Conservation (phyloP, 2,329 filamentous ascomycete genomes). For the Aspergillus persii region DNA sequence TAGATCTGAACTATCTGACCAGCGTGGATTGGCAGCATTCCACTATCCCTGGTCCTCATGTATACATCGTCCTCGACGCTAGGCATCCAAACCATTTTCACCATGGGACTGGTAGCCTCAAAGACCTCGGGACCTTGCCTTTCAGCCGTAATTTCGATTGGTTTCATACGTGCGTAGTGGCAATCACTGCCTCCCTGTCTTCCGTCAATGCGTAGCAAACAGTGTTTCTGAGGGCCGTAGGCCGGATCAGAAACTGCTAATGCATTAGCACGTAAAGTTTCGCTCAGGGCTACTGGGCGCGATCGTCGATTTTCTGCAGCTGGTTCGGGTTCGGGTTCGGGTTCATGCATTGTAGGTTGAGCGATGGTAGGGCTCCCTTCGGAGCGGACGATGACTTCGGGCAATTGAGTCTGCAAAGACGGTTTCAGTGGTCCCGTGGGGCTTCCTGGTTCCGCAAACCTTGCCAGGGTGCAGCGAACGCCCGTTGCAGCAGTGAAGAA, state of each 20-base stretch:
- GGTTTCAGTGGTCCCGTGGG: not conserved
- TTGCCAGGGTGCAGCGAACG: not conserved
- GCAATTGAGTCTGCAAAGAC: not conserved
- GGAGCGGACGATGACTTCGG: not conserved
- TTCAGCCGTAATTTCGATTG: not conserved
- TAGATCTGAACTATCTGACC: not conserved
- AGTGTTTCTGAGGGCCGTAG: not conserved
- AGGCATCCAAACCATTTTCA: conserved; percentile 46
- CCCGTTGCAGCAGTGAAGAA: conserved; percentile 1
- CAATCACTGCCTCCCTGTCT: not conserved
- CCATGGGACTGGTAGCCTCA: conserved; percentile 33
- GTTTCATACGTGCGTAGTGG: not conserved
- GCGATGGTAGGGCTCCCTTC: not conserved
- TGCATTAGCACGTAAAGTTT: not conserved
- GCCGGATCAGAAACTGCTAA: not conserved
- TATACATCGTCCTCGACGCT: not conserved
- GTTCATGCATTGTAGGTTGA: not conserved
- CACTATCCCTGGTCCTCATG: not conserved
- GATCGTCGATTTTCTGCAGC: not conserved
- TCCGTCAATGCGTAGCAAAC: not conserved
- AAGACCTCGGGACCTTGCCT: not conserved
- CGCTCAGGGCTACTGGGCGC: not conserved
- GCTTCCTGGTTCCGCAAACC: not conserved
- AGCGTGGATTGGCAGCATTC: not conserved
- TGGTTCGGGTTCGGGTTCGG: not conserved